phyloP scores from a whole-genome alignment of 495 filamentous ascomycete species.

The Penicillium chermesinum region DNA sequence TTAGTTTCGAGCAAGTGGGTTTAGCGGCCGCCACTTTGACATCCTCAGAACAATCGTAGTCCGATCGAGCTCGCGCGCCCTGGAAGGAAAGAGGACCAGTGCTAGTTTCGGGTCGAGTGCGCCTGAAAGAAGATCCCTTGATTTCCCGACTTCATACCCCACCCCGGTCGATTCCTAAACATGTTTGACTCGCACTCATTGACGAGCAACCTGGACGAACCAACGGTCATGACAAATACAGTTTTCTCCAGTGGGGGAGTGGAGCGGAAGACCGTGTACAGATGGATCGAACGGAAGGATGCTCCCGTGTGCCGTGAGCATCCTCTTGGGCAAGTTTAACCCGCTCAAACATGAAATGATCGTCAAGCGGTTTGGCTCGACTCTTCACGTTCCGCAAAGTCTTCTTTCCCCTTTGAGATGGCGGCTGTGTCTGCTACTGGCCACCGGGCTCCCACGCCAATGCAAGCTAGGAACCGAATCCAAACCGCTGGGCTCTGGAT shows the following conservation, averaged over 20 bases:
- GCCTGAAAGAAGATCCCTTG: constrained; percentile 1
- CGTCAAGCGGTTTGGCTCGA: constrained; percentile 1
- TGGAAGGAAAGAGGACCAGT: not conserved
- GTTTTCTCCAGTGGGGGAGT: constrained; percentile 4
- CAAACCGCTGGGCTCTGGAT: constrained; percentile 10
- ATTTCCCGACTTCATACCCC: not conserved
- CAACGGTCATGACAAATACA: constrained; percentile 1
- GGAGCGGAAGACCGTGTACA: constrained; percentile 14
- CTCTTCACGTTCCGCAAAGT: constrained; percentile 1
- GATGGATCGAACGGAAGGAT: constrained; percentile 15
- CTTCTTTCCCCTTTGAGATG: not conserved
- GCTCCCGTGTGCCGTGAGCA: constrained; percentile 10
- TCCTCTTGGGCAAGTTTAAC: constrained; percentile 7
- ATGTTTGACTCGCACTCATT: not conserved
- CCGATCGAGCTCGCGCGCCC: too few species aligned
- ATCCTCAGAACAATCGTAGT: constrained; percentile 6
- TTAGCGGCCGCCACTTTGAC: constrained; percentile 5
- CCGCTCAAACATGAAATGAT: constrained; percentile 9
- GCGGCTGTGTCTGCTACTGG: constrained; percentile 19
- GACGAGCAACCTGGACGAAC: constrained; percentile 5
- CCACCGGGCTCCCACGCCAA: constrained; percentile 7
- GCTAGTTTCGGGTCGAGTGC: not conserved
- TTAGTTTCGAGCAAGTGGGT: constrained; percentile 5
- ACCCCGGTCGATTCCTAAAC: not conserved
- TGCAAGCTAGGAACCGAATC: constrained; percentile 12